Evolutionary conservation across 805 yeast genomes (phyloP), one percentile per base, ranked within the genome.

Genomic region (Wickerhamiella australiensis): DNA sequence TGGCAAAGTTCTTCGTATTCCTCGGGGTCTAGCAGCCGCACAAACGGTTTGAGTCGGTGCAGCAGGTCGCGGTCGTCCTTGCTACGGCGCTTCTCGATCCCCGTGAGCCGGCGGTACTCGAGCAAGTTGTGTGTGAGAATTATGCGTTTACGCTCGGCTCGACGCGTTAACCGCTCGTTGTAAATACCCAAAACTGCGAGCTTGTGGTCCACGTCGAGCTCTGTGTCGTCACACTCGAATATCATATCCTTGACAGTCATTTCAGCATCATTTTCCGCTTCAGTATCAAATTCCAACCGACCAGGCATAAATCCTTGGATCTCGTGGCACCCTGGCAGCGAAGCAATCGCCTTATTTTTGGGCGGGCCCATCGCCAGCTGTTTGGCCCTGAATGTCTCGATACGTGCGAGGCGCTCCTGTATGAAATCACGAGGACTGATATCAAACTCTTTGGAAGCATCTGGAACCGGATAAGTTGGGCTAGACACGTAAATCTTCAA

Each of bases 281-380:
- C 99, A 52, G 82, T 85, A 60, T 92, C 99, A 64, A 92, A 92
- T 65, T 92, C 99, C 53, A 92, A 70, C 60, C 99, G 78, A 40
- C 97, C 99, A 36, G 99, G 99, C 99, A 92, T 92, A 63, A 80
- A 92, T 2, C 96, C 96, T 64, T 92, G 97, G 53, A 92, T 78
- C 60, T 94, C 97, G 61, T 94, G 96, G 68, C 97, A 88, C 51
- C 92, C 74, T 0, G 99, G 99, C 5, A 84, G 90, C 5, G 96
- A 86, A 0, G 96, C 88, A 43, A 84, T 79, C 4, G 94, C 86
- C 62, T 90, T 92, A 53, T 80, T 78, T 47, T 87, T 88, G 26
- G 94, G 92, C 7, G 78, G 75, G 11, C 94, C 94, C 54, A 85
- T 66, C 5, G 94, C 87, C 8, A 94, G 88, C 55, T 79, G 71